These are phyloP conservation scores for Filobasidium wieringae DNA, from an alignment of 768 basidiomycete genomes.

Conservation along the genomic window DNA sequence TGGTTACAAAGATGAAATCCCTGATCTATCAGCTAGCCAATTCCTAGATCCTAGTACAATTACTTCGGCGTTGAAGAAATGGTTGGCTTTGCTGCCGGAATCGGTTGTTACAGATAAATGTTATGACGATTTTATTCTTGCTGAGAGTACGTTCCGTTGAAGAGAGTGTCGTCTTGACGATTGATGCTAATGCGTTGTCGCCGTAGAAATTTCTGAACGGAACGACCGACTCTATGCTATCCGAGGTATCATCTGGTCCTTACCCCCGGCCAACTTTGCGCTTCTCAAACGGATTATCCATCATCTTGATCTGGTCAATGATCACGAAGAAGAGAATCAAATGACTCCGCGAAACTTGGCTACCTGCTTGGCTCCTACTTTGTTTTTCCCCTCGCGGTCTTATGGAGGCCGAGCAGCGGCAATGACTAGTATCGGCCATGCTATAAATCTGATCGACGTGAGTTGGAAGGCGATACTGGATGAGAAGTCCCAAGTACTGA, in stretches of 20 bases:
- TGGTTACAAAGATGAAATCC: too few species aligned
- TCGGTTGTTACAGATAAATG: conserved; percentile 60
- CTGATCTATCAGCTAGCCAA: too few species aligned
- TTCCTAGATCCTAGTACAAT: conserved; percentile 75
- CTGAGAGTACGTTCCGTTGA: conserved; percentile 49
- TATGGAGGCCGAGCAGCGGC: conserved; percentile 2
- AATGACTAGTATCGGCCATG: conserved; percentile 17
- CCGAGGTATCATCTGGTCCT: conserved; percentile 54
- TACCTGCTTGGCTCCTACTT: conserved; percentile 48
- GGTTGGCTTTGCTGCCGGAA: conserved; percentile 72
- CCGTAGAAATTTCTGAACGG: conserved; percentile 57
- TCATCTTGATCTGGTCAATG: conserved; percentile 76
- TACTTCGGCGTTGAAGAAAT: conserved; percentile 70
- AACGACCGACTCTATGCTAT: conserved; percentile 55
- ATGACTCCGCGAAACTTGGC: conserved; percentile 78
- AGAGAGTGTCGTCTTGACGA: neutral
- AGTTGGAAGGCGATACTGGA: neutral
- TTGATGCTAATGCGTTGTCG: too few species aligned
- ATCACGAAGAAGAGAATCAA: conserved; percentile 76
- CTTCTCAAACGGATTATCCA: conserved; percentile 66
- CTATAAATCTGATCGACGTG: conserved; percentile 15
- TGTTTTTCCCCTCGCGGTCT: conserved; percentile 10
- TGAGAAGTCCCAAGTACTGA: neutral
- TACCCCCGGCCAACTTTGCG: conserved; percentile 65
- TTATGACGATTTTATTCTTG: conserved; percentile 58